Conservation (phyloP, 2,329 filamentous ascomycete genomes). For the Exophiala alcalophila region DNA sequence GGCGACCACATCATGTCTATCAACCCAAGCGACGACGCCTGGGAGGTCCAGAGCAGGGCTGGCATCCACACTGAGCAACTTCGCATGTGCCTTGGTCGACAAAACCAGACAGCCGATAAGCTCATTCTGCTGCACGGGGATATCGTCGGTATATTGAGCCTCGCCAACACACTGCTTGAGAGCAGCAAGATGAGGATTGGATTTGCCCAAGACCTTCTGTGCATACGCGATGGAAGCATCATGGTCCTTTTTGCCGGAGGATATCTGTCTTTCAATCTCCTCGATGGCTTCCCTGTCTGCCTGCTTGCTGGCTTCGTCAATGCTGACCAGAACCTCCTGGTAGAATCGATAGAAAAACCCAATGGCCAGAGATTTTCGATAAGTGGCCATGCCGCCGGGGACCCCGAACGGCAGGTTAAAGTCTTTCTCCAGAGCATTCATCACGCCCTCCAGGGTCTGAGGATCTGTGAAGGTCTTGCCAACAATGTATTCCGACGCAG, state of each 20-base stretch:
- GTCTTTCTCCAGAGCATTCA: conserved; percentile 84
- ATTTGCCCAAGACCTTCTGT: conserved; percentile 77
- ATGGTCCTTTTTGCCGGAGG: conserved; percentile 73
- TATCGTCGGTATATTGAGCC: conserved; percentile 95
- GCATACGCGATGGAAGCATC: conserved; percentile 73
- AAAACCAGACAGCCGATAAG: conserved; percentile 83
- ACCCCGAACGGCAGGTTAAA: conserved; percentile 88
- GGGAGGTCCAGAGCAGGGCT: conserved; percentile 75
- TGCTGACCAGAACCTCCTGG: conserved; percentile 68
- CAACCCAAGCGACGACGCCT: conserved; percentile 79
- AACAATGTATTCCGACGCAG: conserved; percentile 67
- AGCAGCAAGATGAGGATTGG: conserved; percentile 83
- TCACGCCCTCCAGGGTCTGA: conserved; percentile 80
- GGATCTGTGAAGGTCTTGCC: conserved; percentile 79
- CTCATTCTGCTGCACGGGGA: conserved; percentile 81
- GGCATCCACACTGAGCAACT: conserved; percentile 73
- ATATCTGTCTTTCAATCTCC: conserved; percentile 83
- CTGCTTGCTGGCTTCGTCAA: conserved; percentile 48
- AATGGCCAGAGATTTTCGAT: conserved; percentile 82
- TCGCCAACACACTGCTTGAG: conserved; percentile 92
- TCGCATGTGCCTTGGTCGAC: conserved; percentile 84
- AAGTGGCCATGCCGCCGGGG: conserved; percentile 95
- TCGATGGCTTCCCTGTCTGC: conserved; percentile 71
- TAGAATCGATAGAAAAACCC: conserved; percentile 98
- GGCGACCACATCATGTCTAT: conserved; percentile 76